Evolutionary conservation across 78 protist species (phyloP), one percentile per base, ranked within the genome.

Genomic region (Dictyostelium discoideum): DNA sequence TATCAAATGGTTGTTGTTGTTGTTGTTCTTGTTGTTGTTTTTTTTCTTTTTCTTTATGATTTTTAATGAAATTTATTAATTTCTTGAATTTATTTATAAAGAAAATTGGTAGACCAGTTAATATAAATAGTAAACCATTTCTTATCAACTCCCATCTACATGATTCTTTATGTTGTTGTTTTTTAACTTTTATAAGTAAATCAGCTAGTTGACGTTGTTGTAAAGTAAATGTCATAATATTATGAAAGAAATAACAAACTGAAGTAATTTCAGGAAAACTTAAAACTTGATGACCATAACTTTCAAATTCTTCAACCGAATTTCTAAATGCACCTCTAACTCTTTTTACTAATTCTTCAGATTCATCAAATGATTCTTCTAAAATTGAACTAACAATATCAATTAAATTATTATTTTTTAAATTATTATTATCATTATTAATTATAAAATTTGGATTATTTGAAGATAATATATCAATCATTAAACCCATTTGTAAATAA

Each of bases 401-500:
- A 39, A 37, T 84, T 39, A n/a, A 40, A 74, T 73, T 16, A 32
- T 37, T 37, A 14, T 26, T 69, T 5, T 69, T 26, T 5, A 11
- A 5, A 4, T 69, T 69, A 69, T 26, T 26, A 24, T 11, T 24
- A 69, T 26, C 26, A 26, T 67, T 67, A 24, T 1, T 57, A 57
- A 50, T 50, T 11, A 50, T 50, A 13, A 50, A 6, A 50, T 50
- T 50, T 50, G 16, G 60, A 6, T 18, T 54, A 54, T 54, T 54
- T 54, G 46, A 29, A 14, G 79, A 73, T 13, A 90, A 81, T 14
- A 90, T 82, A 44, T 90, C 79, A 48, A 90, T 90, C 85, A 90
- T 90, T 14, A 90, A 29, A 50, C 94, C 94, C 73, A 90, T 80
- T 67, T 90, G 94, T 26, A 90, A 86, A 67, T 77, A 82, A 11